Percentiles rank a stretch among this genome's conserved stretches.
phyloP scores from a whole-genome alignment of 2,329 filamentous ascomycete species.

The Myriosclerotinia duriaeana region DNA sequence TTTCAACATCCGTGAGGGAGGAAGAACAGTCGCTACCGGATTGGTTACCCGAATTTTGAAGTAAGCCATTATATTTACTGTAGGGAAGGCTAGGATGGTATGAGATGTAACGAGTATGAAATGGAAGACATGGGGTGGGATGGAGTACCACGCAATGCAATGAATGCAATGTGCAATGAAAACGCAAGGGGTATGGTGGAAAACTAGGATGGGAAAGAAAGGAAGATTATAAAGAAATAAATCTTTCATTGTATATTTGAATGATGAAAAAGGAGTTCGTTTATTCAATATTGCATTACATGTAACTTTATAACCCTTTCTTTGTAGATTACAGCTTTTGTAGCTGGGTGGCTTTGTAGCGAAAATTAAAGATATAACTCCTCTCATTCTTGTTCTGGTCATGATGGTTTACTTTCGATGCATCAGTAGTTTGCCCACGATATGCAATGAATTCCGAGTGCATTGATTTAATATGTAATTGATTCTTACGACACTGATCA shows the following conservation, averaged over 20 bases:
- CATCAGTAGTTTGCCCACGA: not conserved
- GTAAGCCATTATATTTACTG: slow-evolving; percentile 35
- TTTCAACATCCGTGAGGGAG: slow-evolving; percentile 98
- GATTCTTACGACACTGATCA: not conserved
- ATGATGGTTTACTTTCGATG: not conserved
- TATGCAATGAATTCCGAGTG: not conserved
- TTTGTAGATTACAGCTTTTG: slow-evolving; percentile 18
- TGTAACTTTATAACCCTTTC: slow-evolving; percentile 14
- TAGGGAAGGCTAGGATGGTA: not conserved
- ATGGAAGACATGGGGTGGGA: not conserved
- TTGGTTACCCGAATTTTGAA: slow-evolving; percentile 71
- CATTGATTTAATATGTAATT: not conserved
- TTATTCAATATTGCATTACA: slow-evolving; percentile 17
- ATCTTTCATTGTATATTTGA: slow-evolving; percentile 12
- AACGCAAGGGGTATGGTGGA: slow-evolving; percentile 6
- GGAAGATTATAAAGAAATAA: not conserved
- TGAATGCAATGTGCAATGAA: slow-evolving; percentile 4
- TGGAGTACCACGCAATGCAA: not conserved
- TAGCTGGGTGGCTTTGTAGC: slow-evolving; percentile 5
- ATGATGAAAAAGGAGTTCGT: slow-evolving; percentile 24
- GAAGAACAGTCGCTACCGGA: slow-evolving; percentile 82
- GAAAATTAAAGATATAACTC: slow-evolving; percentile 15
- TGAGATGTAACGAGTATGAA: slow-evolving; percentile 12
- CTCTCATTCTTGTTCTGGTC: slow-evolving; percentile 7
- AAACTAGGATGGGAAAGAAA: not conserved